Base-by-base conservation (phyloP, 2,329 filamentous ascomycete species). In the Fusarium sp. region DNA sequence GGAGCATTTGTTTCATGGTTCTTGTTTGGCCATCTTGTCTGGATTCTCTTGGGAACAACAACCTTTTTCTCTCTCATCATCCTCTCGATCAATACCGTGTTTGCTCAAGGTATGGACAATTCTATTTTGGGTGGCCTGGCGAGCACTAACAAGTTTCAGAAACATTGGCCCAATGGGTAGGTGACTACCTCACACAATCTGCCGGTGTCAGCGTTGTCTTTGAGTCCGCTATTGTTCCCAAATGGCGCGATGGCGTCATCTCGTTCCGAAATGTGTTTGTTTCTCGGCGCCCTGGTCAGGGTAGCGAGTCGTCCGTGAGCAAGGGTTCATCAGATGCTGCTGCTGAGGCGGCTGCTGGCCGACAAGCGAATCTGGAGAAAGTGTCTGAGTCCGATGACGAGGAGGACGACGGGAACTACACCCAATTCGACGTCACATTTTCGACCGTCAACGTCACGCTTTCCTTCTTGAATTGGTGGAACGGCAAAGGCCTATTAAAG, bases 381-480 rank as follows among this genome's bases (percentile, higher is more conserved):
- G 16, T 58, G 11, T 44, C 69, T 16, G 83, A 85, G 29, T 44
- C 20, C 11, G 20, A 44, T 7, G 40, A 25, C 13, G 79, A 82
- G 1, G 77, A 79, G 36, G 94, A 98, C 75, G 95, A 98, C 76
- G 93, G 92, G 16, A 99, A 99, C 77, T 99, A 98, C 78, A 97
- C 94, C 0, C 96, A 99, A 73, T 99, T 97, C 73, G 96, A 99
- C 76, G 84, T 99, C 14, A 97, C 93, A 0, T 93, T 99, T 64
- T 93, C 96, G 68, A 96, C 93, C 0, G 93, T 99, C 67, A 97
- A 99, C 75, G 95, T 99, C 42, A 98, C 95, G 0, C 80, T 99
- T 25, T 99, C 96, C 0, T 98, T 99, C 73, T 86, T 93, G n/a
- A 98, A 97, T 77, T 99, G 96, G 96, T 96, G 97, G 88, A 98